Base-by-base conservation (phyloP, 352 stramenopile species). In the Pythium vanterpoolii region DNA sequence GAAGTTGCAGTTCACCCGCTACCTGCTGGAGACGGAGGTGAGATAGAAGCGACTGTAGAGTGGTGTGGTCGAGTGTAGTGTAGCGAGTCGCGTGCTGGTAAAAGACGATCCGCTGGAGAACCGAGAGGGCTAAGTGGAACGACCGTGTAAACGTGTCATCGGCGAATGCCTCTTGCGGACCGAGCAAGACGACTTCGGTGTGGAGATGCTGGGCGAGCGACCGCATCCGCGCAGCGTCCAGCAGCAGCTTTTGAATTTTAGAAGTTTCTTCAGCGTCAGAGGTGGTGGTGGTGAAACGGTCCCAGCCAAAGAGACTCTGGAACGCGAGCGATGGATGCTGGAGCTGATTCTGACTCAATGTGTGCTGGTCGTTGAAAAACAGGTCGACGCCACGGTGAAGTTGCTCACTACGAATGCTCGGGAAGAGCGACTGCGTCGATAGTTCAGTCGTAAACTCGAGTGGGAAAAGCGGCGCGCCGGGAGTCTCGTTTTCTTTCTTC, bases 291-390 rank as follows among this genome's bases (percentile, higher is more conserved):
- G 79, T 48, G 26, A 90, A 87, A 28, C 76, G 79, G 16, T 63
- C 62, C 70, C 63, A 86, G 0, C 69, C 48, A 50, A 83, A 92
- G 5, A 92, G 59, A n/a, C 69, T 64, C 51, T 89, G 60, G n/a
- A 89, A 36, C 18, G 52, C 49, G 0, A 91, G 40, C 18, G 42
- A 65, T 18, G 38, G 39, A 44, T 52, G 51, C 18, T 39, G 8
- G 9, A 67, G 27, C 59, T 59, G 10, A 7, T 57, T 40, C 4
- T 71, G 63, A 1, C 50, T 52, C 24, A 90, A 57, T 21, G 83
- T 74, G 14, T 38, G 46, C 64, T 90, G 81, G 46, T 93, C 81
- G 47, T 93, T 90, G 11, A 91, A 27, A 45, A 82, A 90, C 49
- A 90, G 36, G 14, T 87, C 68, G 0, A 47, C 44, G 11, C 57